A percentile compares a stretch with the other conserved stretches of the same genome.
Conservation (phyloP, 116 monocot genomes). For the Trichopus zeylanicus region DNA sequence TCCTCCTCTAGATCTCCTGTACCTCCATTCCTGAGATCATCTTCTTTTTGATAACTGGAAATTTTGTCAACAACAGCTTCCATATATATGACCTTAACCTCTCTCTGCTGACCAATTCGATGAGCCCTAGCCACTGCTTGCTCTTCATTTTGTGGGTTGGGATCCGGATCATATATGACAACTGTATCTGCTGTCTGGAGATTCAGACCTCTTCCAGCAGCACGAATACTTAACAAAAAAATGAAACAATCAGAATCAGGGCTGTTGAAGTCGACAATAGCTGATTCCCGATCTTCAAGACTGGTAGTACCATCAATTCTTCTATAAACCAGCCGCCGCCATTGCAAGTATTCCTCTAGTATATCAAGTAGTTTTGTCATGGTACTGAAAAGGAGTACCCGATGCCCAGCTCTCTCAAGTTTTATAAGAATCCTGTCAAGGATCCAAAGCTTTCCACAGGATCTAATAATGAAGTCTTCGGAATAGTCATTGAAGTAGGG, state of each 20-base stretch:
- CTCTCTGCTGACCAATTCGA: slow-evolving; percentile 92
- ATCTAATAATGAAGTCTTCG: slow-evolving; percentile 75
- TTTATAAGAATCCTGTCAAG: slow-evolving; percentile 94
- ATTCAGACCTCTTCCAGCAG: slow-evolving; percentile 96
- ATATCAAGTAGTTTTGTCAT: slow-evolving; percentile 98
- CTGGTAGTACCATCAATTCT: slow-evolving; percentile 98
- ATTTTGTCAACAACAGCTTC: slow-evolving; percentile 96
- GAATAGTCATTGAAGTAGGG: slow-evolving; percentile 73
- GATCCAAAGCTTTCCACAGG: slow-evolving; percentile 95
- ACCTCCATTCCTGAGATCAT: slow-evolving; percentile 78
- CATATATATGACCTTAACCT: slow-evolving; percentile 96
- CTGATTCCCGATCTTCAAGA: slow-evolving; percentile 83
- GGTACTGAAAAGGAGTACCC: slow-evolving; percentile 94
- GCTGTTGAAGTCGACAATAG: slow-evolving; percentile 90
- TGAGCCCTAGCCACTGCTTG: slow-evolving; percentile 98
- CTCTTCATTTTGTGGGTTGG: slow-evolving; percentile 98
- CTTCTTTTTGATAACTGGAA: slow-evolving; percentile 89
- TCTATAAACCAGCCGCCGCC: slow-evolving; percentile 73
- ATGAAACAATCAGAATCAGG: slow-evolving; percentile 83
- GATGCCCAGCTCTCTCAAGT: slow-evolving; percentile 91
- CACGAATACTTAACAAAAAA: slow-evolving; percentile 94
- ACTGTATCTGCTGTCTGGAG: slow-evolving; percentile 97
- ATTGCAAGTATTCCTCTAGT: slow-evolving; percentile 91
- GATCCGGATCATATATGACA: slow-evolving; percentile 95
- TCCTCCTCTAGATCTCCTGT: slow-evolving; percentile 69